A percentile compares a stretch with the other conserved stretches of the same genome.
Evolutionary conservation across 2,329 filamentous ascomycete genomes (phyloP).

Genomic region (Fusarium brachygibbosum): DNA sequence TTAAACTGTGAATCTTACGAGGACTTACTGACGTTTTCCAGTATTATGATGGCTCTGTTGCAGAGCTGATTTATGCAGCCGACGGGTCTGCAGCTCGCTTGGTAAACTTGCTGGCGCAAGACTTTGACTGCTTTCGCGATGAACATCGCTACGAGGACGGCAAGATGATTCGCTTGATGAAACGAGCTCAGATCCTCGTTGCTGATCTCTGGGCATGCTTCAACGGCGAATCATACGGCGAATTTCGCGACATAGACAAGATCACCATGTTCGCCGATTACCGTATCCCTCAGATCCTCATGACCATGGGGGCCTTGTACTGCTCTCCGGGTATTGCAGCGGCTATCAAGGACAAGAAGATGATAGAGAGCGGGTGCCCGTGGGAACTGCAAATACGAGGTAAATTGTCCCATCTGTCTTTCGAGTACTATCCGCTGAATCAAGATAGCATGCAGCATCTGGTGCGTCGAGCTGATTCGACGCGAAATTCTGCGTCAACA

Average conservation of each 20-base stretch:
- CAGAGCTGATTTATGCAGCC: constrained; percentile 79
- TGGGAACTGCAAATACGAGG: constrained; percentile 92
- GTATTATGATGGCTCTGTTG: constrained; percentile 81
- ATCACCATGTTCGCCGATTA: constrained; percentile 99
- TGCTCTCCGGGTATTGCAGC: constrained; percentile 85
- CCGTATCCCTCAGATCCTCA: constrained; percentile 92
- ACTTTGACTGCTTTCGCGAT: constrained; percentile 90
- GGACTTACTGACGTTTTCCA: constrained; percentile 53
- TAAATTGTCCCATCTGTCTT: constrained; percentile 51
- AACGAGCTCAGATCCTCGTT: constrained; percentile 94
- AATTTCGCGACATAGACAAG: constrained; percentile 91
- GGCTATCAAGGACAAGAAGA: constrained; percentile 73
- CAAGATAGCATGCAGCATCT: constrained; percentile 84
- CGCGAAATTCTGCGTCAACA: constrained; percentile 82
- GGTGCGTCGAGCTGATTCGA: constrained; percentile 91
- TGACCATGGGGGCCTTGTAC: constrained; percentile 82
- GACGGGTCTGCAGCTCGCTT: constrained; percentile 84
- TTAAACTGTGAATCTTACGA: too few relatives aligned
- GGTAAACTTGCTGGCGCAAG: constrained; percentile 85
- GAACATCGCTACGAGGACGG: constrained; percentile 81
- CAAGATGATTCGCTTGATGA: constrained; percentile 83
- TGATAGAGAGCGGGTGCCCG: constrained; percentile 77
- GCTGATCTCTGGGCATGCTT: constrained; percentile 98
- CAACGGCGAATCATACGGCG: constrained; percentile 81
- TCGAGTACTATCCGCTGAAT: constrained; percentile 20